phyloP scores from a whole-genome alignment of 257 asterid genomes.

The Solanum pinnatisectum region DNA sequence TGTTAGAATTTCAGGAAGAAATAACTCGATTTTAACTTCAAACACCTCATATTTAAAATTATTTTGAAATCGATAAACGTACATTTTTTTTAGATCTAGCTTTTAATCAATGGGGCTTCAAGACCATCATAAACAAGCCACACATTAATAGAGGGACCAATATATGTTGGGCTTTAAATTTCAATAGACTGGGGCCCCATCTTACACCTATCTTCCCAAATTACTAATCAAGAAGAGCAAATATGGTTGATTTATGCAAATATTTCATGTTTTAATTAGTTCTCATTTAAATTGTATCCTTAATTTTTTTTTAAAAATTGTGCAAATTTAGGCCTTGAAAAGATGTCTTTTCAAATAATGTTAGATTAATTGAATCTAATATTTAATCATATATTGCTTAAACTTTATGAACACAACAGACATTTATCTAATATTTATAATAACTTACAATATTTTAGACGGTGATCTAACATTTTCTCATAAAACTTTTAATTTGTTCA shows the following conservation, averaged over 20 bases:
- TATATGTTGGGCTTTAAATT: background rate
- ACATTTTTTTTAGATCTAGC: background rate
- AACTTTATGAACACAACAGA: no score
- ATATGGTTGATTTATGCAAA: no score
- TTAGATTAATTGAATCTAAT: background rate
- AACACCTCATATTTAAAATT: background rate
- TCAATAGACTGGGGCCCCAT: background rate
- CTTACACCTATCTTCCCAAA: background rate
- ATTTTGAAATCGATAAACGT: background rate
- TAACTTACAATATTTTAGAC: background rate
- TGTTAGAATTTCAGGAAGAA: background rate
- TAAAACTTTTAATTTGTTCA: no score
- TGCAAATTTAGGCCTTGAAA: background rate
- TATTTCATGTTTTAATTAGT: no score
- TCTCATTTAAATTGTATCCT: background rate
- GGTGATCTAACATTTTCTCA: no score
- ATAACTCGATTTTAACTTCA: background rate
- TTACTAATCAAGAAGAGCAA: no score
- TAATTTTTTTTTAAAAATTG: no score
- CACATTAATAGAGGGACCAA: background rate
- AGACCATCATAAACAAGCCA: background rate
- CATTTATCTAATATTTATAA: background rate
- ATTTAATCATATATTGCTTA: no score
- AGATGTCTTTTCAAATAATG: background rate
- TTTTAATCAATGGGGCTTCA: background rate